Evolutionary conservation across 441 rosid species (phyloP), one percentile per base, ranked within the genome.

Genomic region (Viola pubescens): DNA sequence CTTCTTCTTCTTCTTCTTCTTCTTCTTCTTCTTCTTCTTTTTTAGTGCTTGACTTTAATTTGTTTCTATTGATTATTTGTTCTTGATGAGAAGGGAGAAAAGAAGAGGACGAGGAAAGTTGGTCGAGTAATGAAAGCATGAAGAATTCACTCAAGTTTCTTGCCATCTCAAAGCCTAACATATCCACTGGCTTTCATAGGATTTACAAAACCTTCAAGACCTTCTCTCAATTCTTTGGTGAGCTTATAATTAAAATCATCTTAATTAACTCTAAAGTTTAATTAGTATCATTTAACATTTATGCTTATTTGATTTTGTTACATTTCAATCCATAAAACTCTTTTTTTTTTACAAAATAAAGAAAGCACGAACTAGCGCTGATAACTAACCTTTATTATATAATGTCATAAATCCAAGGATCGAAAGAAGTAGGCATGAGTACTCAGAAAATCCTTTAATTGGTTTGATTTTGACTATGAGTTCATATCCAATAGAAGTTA

Each of bases 211-310:
- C 80, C 69, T 75, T 88, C 76, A 91, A 84, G 75, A 81, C 73
- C 58, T 54, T 91, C 62, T 77, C 91, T 68, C 98, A 91, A 59
- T 73, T 84, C 44, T 86, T 89, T 65, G 89, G 94, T 87, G 64
- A 48, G 72, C 19, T 7, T 43, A 26, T 16, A 26, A 26, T 26
- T 26, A 26, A 26, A 26, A 26, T 26, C 34, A 26, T 26, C 34
- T 26, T 26, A 26, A 26, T 26, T 26, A 26, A 26, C 3, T 26
- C 34, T 26, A 26, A 26, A 26, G 34, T 26, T 26, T 26, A 26
- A 26, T 26, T 26, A 26, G 34, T 26, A 2, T 26, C 34, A 26
- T 26, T 26, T 26, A 26, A 26, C 3, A 26, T 26, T 26, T 26
- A 26, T 26, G 19, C 19, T 43, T 9, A 43, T 43, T 43, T 9